Evolutionary conservation across 2,329 filamentous ascomycete species (phyloP).

Genomic region (Exophiala sideris): DNA sequence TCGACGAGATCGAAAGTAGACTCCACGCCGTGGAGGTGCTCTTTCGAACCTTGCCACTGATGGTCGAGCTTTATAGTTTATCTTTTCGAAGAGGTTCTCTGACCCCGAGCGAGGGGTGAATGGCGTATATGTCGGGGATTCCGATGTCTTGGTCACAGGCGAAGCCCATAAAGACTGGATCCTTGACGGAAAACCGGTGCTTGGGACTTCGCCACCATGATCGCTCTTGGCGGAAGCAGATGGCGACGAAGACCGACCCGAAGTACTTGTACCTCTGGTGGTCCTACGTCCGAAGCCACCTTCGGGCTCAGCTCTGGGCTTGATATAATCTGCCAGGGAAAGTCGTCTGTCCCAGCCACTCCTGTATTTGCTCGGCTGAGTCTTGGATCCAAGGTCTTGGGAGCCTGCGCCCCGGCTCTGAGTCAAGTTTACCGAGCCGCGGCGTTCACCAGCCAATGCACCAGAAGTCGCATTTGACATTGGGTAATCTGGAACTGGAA

Average conservation of each 20-base stretch:
- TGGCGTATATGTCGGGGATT: background rate
- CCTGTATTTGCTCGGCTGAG: background rate
- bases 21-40: background rate
- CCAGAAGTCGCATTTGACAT: background rate
- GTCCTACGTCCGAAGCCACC: background rate
- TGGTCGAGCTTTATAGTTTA: background rate
- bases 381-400: background rate
- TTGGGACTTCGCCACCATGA: too few relatives aligned
- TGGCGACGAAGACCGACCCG: too few relatives aligned
- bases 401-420: background rate
- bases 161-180: too few relatives aligned
- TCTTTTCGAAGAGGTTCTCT: background rate
- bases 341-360: background rate
- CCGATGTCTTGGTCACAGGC: background rate
- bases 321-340: background rate
- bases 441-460: background rate
- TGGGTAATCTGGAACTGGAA: background rate
- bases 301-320: background rate
- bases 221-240: too few relatives aligned
- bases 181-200: too few relatives aligned
- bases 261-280: too few relatives aligned
- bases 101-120: background rate
- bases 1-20: constrained; percentile 45
- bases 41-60: constrained; percentile 1
- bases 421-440: background rate